Percentiles rank a stretch among this genome's conserved stretches.
Conservation (phyloP, 176 grass and related monocot genomes). For the Avena insularis region DNA sequence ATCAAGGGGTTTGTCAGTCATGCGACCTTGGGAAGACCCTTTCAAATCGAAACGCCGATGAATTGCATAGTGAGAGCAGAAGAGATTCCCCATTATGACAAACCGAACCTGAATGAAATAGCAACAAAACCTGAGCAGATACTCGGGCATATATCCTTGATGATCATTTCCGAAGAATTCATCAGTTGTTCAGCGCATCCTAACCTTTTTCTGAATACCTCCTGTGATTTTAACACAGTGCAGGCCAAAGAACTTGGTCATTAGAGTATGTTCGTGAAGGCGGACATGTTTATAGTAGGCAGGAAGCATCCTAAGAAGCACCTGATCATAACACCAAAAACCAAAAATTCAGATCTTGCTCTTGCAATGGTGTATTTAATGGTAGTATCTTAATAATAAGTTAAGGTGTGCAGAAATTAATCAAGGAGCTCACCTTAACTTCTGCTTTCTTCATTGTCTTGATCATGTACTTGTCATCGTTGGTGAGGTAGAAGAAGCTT, state of each 20-base stretch:
- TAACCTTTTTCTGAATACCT: constrained; percentile 83
- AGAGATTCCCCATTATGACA: constrained; percentile 93
- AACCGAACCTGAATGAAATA: constrained; percentile 68
- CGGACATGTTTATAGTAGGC: constrained; percentile 83
- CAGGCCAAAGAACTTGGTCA: constrained; percentile 84
- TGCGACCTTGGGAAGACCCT: constrained; percentile 83
- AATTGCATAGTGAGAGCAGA: constrained; percentile 61
- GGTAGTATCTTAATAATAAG: neutral
- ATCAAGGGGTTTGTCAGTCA: constrained; percentile 76
- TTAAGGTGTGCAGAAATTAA: neutral
- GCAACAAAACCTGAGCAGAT: neutral
- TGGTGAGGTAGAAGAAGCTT: constrained; percentile 51
- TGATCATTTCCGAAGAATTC: neutral
- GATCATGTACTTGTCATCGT: constrained; percentile 52
- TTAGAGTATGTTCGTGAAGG: constrained; percentile 64
- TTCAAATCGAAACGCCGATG: constrained; percentile 83
- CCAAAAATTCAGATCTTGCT: neutral
- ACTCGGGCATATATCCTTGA: neutral
- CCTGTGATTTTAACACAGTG: constrained; percentile 85
- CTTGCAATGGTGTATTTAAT: neutral
- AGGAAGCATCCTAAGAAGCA: constrained; percentile 90
- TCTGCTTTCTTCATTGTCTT: constrained; percentile 54
- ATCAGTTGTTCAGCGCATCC: neutral
- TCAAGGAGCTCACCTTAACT: constrained; percentile 34
- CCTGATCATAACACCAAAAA: constrained; percentile 47